A percentile compares a stretch with the other conserved stretches of the same genome.
These are phyloP conservation scores for Anthracocystis setariae DNA, from an alignment of 1,284 basidiomycete genomes.

Conservation along the genomic window DNA sequence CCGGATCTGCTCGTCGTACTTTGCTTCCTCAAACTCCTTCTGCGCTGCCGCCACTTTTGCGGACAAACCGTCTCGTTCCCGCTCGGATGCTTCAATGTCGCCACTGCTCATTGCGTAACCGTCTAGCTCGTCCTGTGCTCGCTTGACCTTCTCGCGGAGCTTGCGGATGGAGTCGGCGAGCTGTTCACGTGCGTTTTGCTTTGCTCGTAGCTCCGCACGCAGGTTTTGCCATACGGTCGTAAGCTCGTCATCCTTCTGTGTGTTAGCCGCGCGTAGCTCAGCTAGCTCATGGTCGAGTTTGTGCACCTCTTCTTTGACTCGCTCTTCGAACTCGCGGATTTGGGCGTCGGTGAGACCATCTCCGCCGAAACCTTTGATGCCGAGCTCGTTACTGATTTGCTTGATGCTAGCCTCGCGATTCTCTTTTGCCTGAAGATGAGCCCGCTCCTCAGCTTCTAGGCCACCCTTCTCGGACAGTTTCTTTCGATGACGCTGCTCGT, in stretches of 20 bases:
- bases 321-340: conserved; percentile 75
- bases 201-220: conserved; percentile 43
- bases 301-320: conserved; percentile 45
- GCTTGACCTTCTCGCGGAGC: conserved; percentile 48
- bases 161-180: conserved; percentile 39
- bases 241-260: conserved; percentile 42
- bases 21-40: conserved; percentile 61
- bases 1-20: conserved; percentile 78
- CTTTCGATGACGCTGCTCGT: conserved; percentile 38
- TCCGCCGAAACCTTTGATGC: conserved; percentile 79
- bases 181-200: conserved; percentile 51
- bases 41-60: conserved; percentile 34
- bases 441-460: conserved; percentile 63
- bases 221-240: conserved; percentile 47
- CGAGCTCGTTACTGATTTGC: conserved; percentile 76
- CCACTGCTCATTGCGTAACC: conserved; percentile 24
- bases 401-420: conserved; percentile 81
- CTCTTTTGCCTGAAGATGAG: conserved; percentile 75
- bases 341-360: conserved; percentile 76
- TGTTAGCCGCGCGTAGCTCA: conserved; percentile 22
- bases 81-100: conserved; percentile 46
- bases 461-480: conserved; percentile 63
- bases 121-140: conserved; percentile 56
- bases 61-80: conserved; percentile 34
- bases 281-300: conserved; percentile 43